Conservation (phyloP, 2,329 filamentous ascomycete species). For the Boeremia exigua region DNA sequence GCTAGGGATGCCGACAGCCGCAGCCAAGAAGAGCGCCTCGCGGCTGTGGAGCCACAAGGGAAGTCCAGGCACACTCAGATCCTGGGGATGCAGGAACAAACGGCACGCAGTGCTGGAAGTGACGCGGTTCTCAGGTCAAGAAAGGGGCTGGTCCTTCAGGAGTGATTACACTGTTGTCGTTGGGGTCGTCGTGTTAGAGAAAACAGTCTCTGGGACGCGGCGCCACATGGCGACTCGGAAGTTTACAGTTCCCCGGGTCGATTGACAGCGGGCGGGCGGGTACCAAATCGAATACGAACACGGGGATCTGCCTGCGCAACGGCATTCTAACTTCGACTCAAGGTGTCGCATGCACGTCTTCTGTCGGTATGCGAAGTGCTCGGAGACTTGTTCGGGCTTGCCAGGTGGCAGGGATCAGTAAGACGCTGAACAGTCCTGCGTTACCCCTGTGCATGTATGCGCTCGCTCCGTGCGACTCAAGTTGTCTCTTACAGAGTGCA, state of each 20-base stretch:
- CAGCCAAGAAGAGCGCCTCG: constrained; percentile 7
- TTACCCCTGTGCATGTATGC: background rate
- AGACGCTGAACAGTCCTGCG: background rate
- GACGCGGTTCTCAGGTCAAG: background rate
- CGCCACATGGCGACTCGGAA: background rate
- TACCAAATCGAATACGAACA: constrained; percentile 7
- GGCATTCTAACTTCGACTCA: background rate
- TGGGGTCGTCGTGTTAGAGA: too few relatives aligned
- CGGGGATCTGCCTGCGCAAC: constrained; percentile 1
- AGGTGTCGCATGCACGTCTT: background rate
- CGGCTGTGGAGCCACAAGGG: constrained; percentile 8
- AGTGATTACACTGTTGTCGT: background rate
- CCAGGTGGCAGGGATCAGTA: too few relatives aligned
- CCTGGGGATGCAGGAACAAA: constrained; percentile 9
- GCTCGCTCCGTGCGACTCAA: background rate
- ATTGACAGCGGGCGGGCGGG: constrained; percentile 6
- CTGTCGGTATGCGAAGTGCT: background rate
- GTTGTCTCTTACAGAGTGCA: too few relatives aligned
- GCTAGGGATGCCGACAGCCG: constrained; percentile 14
- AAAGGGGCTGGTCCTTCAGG: background rate
- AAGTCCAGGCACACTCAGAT: constrained; percentile 12
- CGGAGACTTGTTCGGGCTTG: background rate
- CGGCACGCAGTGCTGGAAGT: constrained; percentile 10
- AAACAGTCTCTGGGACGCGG: background rate
- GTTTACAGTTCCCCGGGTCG: background rate